Conservation (phyloP, 768 basidiomycete genomes). For the Lentinula guzmanii region DNA sequence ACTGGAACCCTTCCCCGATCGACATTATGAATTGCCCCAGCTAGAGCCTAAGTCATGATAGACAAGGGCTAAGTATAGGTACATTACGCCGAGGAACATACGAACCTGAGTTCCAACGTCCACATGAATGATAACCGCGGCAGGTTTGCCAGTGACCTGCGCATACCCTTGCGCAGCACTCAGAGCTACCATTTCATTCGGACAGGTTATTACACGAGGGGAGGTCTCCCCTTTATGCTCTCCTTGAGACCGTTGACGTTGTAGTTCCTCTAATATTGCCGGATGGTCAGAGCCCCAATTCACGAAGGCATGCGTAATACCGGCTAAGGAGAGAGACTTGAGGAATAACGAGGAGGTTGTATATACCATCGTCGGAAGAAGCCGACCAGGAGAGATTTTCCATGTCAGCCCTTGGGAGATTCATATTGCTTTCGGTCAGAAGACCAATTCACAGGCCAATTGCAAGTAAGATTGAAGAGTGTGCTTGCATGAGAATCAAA, state of each 20-base stretch:
- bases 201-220: conserved; percentile 58
- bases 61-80: background rate
- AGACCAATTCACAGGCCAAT: background rate
- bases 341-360: conserved; percentile 63
- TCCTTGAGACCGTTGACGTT: conserved; percentile 39
- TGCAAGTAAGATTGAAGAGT: background rate
- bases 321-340: conserved; percentile 44
- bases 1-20: conserved; percentile 56
- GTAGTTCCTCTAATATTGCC: conserved; percentile 63
- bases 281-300: conserved; percentile 80
- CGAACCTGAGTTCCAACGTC: conserved; percentile 63
- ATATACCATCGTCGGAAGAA: background rate
- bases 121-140: conserved; percentile 71
- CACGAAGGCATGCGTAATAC: conserved; percentile 64
- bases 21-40: conserved; percentile 69
- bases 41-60: conserved; percentile 40
- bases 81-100: background rate
- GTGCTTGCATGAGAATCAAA: too few species aligned
- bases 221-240: conserved; percentile 26
- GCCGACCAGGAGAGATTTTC: background rate
- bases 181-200: conserved; percentile 74
- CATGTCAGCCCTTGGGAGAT: background rate
- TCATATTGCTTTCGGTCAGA: background rate
- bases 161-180: conserved; percentile 70
- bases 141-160: conserved; percentile 58